phyloP scores from a whole-genome alignment of 1,284 basidiomycete genomes.

The Fomitopsis schrenkii region DNA sequence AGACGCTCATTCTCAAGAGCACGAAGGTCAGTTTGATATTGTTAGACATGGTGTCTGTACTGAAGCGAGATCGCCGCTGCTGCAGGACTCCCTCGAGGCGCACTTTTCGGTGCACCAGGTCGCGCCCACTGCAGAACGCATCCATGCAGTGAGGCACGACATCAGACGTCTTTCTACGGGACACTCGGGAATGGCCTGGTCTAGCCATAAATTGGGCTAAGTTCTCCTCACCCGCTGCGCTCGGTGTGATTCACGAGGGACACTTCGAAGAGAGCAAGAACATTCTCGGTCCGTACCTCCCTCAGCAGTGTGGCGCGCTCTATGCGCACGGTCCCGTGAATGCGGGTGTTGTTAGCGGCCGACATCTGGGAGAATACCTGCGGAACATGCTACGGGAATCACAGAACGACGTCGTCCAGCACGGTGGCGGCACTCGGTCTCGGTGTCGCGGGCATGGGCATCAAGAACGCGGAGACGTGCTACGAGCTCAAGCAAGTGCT shows the following conservation, averaged over 20 bases:
- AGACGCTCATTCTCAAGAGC: constrained; percentile 86
- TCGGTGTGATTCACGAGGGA: constrained; percentile 96
- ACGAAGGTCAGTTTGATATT: constrained; percentile 62
- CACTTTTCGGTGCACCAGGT: constrained; percentile 96
- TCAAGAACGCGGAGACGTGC: constrained; percentile 84
- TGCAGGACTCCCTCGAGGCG: constrained; percentile 84
- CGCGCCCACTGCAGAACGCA: constrained; percentile 93
- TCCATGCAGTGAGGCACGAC: constrained; percentile 96
- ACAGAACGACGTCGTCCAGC: constrained; percentile 85
- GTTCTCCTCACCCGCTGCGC: constrained; percentile 91
- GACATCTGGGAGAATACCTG: constrained; percentile 68
- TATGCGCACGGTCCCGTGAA: constrained; percentile 95
- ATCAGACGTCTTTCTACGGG: constrained; percentile 87
- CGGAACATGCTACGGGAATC: constrained; percentile 72
- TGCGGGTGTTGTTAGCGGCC: constrained; percentile 76
- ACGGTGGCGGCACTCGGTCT: constrained; percentile 91
- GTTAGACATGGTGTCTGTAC: background rate
- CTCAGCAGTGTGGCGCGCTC: constrained; percentile 84
- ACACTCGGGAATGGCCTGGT: constrained; percentile 93
- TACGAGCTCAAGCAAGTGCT: constrained; percentile 86
- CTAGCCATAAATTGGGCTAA: constrained; percentile 96
- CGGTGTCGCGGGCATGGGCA: constrained; percentile 90
- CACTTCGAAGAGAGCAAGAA: constrained; percentile 90
- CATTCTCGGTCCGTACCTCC: constrained; percentile 92
- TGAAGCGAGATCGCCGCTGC: background rate